Base-by-base conservation (phyloP, 805 yeast species). In the Kazachstania psychrophila region DNA sequence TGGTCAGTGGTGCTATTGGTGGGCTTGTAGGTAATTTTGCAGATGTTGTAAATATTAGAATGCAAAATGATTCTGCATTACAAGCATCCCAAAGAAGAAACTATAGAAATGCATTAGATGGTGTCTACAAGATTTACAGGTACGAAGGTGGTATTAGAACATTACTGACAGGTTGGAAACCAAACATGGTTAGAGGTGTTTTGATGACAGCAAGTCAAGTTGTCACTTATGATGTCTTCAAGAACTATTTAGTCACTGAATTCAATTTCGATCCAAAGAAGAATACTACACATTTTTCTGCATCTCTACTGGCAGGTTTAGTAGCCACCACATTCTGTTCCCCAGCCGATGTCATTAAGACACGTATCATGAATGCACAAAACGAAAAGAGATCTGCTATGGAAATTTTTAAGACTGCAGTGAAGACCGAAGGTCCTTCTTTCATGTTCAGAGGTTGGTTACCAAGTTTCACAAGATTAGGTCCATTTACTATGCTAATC, bases 391-490 rank as follows among this genome's bases (percentile, higher is more conserved):
- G 65, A 36, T 61, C 72, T 42, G 78, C 85, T 2, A 31, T 72
- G 3, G 42, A 56, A 2, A 75, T 81, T 30, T 56, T 84, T 41
- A 45, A 47, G 1, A 55, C 58, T 6, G 83, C 89, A 0, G 68
- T 85, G 14, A 69, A 68, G 43, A 62, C 51, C 10, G 95, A 85
- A 59, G 95, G 95, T 16, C 66, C 74, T 11, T 70, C 77, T 1
- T 86, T 86, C 62, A 73, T 84, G 78, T 85, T 85, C 61, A 69
- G 94, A 58, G 95, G 95, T 18, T 85, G 95, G 95, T 63, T 81
- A 25, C 95, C 95, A 23, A 77, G 92, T 29, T 85, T 85, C 53
- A 72, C 84, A 6, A 74, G 95, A 54, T 67, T 85, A 43, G 95
- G 94, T 0, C 95, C 95, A 24, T 82, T 77, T 46, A 79, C 86